phyloP scores from a whole-genome alignment of 2,329 filamentous ascomycete species.

The Chrysosphaeria jannelii region DNA sequence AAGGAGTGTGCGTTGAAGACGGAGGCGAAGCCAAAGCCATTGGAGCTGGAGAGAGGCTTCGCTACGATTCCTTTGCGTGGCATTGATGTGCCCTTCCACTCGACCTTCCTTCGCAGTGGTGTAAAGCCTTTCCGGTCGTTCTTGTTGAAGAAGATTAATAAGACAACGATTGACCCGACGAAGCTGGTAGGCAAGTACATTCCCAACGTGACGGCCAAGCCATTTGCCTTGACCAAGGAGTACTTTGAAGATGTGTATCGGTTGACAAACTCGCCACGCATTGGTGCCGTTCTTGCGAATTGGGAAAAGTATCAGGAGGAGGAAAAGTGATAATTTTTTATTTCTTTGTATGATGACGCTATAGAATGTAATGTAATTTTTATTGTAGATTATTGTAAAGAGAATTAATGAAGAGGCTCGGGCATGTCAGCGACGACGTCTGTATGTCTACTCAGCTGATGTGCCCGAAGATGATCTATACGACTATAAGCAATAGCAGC shows the following conservation, averaged over 20 bases:
- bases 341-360: background rate
- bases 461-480: too few species aligned
- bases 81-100: constrained; percentile 98
- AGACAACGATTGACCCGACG: constrained; percentile 88
- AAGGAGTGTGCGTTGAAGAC: constrained; percentile 65
- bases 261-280: constrained; percentile 58
- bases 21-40: constrained; percentile 57
- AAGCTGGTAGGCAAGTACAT: constrained; percentile 98
- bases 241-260: constrained; percentile 98
- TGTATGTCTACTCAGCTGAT: too few species aligned
- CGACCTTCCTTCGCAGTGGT: constrained; percentile 85
- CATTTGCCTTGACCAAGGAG: constrained; percentile 87
- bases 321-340: constrained; percentile 2
- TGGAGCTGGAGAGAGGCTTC: constrained; percentile 81
- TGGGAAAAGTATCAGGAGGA: constrained; percentile 45
- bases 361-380: background rate
- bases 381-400: background rate
- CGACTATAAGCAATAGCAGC: too few species aligned
- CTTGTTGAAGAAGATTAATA: constrained; percentile 98
- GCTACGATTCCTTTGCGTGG: constrained; percentile 90
- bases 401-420: too few species aligned
- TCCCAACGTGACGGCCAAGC: constrained; percentile 87
- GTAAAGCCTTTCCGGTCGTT: constrained; percentile 98
- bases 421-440: too few species aligned
- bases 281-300: constrained; percentile 59